A percentile compares a stretch with the other conserved stretches of the same genome.
Conservation (phyloP, 768 basidiomycete genomes). For the Xerocomellus chrysenteron region DNA sequence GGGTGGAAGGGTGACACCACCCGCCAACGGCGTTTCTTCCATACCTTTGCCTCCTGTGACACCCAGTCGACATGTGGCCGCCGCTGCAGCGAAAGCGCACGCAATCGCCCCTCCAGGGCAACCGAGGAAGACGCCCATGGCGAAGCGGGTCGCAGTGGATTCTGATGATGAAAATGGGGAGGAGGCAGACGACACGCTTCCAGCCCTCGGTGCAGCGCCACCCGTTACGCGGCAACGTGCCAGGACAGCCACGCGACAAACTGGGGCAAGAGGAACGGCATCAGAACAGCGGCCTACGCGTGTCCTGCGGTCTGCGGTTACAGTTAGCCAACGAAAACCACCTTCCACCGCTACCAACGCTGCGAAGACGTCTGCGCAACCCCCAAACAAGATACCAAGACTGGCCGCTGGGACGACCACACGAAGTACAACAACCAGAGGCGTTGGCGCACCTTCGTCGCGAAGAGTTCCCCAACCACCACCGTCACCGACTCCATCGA, state of each 20-base stretch:
- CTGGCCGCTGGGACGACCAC: constrained; percentile 54
- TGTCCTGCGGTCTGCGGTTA: constrained; percentile 68
- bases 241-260: constrained; percentile 39
- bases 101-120: constrained; percentile 78
- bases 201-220: constrained; percentile 56
- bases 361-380: constrained; percentile 43
- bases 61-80: constrained; percentile 71
- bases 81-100: constrained; percentile 67
- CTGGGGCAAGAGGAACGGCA: constrained; percentile 50
- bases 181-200: constrained; percentile 61
- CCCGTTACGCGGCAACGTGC: constrained; percentile 33
- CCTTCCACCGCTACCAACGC: constrained; percentile 38
- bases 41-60: constrained; percentile 68
- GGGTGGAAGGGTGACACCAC: constrained; percentile 39
- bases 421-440: constrained; percentile 44
- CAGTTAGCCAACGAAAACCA: constrained; percentile 54
- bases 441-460: constrained; percentile 30
- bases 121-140: constrained; percentile 82
- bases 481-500: constrained; percentile 71
- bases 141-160: constrained; percentile 67
- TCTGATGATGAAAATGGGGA: constrained; percentile 62
- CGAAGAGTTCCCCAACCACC: constrained; percentile 44
- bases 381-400: constrained; percentile 68
- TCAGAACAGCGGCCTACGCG: constrained; percentile 75
- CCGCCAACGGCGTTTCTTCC: constrained; percentile 18